Percentiles rank a stretch among this genome's conserved stretches.
Conservation (phyloP, 108 stramenopile species). For the Schizochytrium sp. region DNA sequence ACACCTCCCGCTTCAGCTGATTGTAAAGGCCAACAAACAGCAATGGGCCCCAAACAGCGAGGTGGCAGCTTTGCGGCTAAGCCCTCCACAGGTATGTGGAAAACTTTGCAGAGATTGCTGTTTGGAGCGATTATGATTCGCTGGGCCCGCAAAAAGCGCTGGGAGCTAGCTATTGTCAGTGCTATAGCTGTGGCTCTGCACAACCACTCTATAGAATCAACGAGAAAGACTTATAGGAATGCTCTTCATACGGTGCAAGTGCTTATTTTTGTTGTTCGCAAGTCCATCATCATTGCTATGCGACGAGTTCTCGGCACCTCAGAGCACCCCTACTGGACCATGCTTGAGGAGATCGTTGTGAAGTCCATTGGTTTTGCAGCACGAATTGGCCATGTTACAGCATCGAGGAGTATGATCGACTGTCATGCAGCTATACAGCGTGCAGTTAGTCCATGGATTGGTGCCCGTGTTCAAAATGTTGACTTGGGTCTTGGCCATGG, state of each 20-base stretch:
- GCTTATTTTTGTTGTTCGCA: background rate
- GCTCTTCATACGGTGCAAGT: background rate
- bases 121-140: background rate
- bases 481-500: slow-evolving; percentile 43
- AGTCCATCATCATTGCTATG: background rate
- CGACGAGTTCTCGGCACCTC: slow-evolving; percentile 26
- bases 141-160: slow-evolving; percentile 1
- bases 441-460: background rate
- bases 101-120: background rate
- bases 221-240: background rate
- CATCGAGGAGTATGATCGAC: slow-evolving; percentile 2
- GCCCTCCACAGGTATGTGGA: background rate
- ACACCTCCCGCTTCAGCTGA: background rate
- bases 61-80: background rate
- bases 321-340: slow-evolving; percentile 27
- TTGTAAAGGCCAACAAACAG: background rate
- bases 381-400: slow-evolving; percentile 39
- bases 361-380: slow-evolving; percentile 4
- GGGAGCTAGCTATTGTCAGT: background rate
- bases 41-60: too few species aligned
- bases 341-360: slow-evolving; percentile 24
- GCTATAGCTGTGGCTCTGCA: background rate
- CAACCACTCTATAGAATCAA: slow-evolving; percentile 18
- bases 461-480: background rate
- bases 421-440: slow-evolving; percentile 18